A percentile compares a stretch with the other conserved stretches of the same genome.
These are phyloP conservation scores for Auriscalpium microsporum DNA, from an alignment of 768 basidiomycete genomes.

Conservation along the genomic window DNA sequence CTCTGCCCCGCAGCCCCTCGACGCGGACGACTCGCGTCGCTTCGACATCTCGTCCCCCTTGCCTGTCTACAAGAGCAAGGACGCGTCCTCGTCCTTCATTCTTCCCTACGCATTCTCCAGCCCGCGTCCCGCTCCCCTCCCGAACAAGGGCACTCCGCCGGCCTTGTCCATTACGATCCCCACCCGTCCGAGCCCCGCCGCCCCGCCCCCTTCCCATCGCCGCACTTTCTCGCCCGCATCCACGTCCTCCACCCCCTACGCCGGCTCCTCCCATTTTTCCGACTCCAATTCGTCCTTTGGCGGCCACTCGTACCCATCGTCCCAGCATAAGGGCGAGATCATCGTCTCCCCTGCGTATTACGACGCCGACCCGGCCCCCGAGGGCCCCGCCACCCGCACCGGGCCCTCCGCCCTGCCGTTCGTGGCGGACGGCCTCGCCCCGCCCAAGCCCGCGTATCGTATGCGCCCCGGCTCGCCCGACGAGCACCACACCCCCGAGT, in stretches of 20 bases:
- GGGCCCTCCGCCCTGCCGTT: slow-evolving; percentile 23
- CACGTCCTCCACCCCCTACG: not conserved
- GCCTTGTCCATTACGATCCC: not conserved
- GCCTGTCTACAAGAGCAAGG: slow-evolving; percentile 1
- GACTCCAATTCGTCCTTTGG: not conserved
- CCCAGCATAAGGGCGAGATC: slow-evolving; percentile 5
- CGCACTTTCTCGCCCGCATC: not conserved
- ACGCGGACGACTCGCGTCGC: not conserved
- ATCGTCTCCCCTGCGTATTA: slow-evolving; percentile 36
- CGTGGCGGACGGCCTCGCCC: slow-evolving; percentile 13
- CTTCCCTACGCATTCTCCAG: slow-evolving; percentile 4
- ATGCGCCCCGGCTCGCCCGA: no score
- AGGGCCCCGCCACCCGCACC: slow-evolving; percentile 36
- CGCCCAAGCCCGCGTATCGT: slow-evolving; percentile 3
- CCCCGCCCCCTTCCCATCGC: not conserved
- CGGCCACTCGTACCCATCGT: not conserved
- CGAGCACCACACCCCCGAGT: slow-evolving; percentile 10
- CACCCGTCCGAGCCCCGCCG: not conserved
- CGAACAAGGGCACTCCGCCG: not conserved
- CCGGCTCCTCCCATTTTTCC: not conserved
- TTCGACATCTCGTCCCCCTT: slow-evolving; percentile 9
- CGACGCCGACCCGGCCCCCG: slow-evolving; percentile 35
- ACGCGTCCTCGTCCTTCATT: slow-evolving; percentile 6
- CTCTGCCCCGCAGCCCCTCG: slow-evolving; percentile 32
- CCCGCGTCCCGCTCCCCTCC: not conserved